Evolutionary conservation across 2,329 filamentous ascomycete genomes (phyloP).

Genomic region (Podosphaera fusca): DNA sequence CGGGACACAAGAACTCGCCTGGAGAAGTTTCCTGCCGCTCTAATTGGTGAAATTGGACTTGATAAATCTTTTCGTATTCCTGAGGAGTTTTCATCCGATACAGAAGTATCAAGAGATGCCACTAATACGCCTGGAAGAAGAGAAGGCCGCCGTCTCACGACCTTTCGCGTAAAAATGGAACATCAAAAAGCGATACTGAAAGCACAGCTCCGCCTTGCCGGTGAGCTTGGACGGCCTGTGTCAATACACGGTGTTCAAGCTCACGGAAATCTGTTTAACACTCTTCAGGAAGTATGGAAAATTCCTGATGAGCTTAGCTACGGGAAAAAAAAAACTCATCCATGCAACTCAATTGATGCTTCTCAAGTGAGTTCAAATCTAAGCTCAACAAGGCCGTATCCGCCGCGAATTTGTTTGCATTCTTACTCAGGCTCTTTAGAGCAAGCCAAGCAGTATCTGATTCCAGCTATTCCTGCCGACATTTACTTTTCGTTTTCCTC

Average conservation of each 20-base stretch:
- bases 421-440: slow-evolving; percentile 68
- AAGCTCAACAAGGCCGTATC: slow-evolving; percentile 37
- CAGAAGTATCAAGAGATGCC: slow-evolving; percentile 21
- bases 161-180: slow-evolving; percentile 39
- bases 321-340: slow-evolving; percentile 30
- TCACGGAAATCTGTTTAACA: slow-evolving; percentile 38
- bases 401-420: slow-evolving; percentile 77
- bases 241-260: slow-evolving; percentile 44
- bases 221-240: slow-evolving; percentile 48
- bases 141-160: slow-evolving; percentile 43
- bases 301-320: slow-evolving; percentile 40
- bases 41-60: slow-evolving; percentile 57
- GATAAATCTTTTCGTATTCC: slow-evolving; percentile 61
- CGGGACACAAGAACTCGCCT: slow-evolving; percentile 31
- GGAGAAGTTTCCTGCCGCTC: slow-evolving; percentile 32
- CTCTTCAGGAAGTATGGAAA: slow-evolving; percentile 42
- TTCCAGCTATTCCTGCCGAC: slow-evolving; percentile 45
- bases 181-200: slow-evolving; percentile 46
- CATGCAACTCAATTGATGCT: no score
- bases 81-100: slow-evolving; percentile 25
- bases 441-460: slow-evolving; percentile 54
- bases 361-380: no score
- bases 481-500: slow-evolving; percentile 79
- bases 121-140: slow-evolving; percentile 43
- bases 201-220: slow-evolving; percentile 49